Conservation (phyloP, 108 stramenopile genomes). For the Fragilaria radians region DNA sequence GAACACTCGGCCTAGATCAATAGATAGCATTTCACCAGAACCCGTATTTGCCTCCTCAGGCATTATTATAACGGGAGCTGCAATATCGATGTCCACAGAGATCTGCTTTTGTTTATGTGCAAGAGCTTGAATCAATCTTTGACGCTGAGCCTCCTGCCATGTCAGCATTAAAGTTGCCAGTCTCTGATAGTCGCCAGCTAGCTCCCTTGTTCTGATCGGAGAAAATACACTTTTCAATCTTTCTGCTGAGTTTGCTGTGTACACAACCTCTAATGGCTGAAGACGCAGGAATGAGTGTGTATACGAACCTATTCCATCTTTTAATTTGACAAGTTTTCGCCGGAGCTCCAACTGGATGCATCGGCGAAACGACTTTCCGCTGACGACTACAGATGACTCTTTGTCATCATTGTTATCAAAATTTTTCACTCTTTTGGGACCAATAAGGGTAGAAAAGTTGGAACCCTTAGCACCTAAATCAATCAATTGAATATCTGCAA, state of each 20-base stretch:
- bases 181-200: conserved; percentile 54
- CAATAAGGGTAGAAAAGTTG: background rate
- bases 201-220: conserved; percentile 48
- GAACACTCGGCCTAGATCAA: conserved; percentile 52
- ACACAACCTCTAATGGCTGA: conserved; percentile 55
- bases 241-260: conserved; percentile 51
- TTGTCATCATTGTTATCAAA: background rate
- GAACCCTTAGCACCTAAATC: background rate
- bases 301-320: conserved; percentile 9
- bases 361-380: conserved; percentile 6
- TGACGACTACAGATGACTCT: conserved; percentile 12
- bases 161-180: conserved; percentile 25
- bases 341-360: conserved; percentile 18
- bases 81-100: conserved; percentile 46
- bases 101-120: conserved; percentile 51
- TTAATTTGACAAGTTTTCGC: conserved; percentile 1
- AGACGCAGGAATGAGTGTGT: conserved; percentile 27
- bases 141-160: conserved; percentile 44
- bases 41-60: conserved; percentile 43
- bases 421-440: background rate
- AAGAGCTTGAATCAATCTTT: conserved; percentile 40
- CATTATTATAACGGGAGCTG: conserved; percentile 52
- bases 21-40: conserved; percentile 30
- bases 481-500: conserved; percentile 28
- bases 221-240: conserved; percentile 43